Base-by-base conservation (phyloP, 2,329 filamentous ascomycete genomes). In the Calycina herbarum region DNA sequence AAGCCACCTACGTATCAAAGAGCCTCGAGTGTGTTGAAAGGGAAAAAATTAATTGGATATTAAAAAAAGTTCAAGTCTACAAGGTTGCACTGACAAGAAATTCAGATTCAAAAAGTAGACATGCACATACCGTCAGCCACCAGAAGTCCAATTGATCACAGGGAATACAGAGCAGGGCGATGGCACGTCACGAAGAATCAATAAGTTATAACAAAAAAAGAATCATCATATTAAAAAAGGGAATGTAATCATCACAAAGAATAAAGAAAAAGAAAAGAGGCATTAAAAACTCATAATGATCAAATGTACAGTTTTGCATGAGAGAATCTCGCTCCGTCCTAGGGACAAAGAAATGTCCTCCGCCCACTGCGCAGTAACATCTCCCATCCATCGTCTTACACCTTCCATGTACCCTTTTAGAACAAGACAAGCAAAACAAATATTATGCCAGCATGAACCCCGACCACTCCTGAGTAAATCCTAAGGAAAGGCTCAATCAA, bases 261-360 rank as follows among this genome's bases (percentile, higher is more conserved):
- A 15, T n/a, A 2, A 33, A 63, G 10, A 29, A 57, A 24, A 60
- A 63, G 13, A 33, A 45, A 38, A 38, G 5, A 38, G 58, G 45
- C 64, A 66, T 66, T 66, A 64, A 66, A 66, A 64, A 33, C 45
- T 66, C 64, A 40, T 66, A 64, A 64, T 56, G 51, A 65, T 67
- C 66, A 73, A 71, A 33, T 73, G 70, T 72, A 73, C 70, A 72
- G 69, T 62, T 66, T 69, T 13, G 45, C 69, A 69, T 67, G 67
- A 38, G 35, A 38, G 66, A 71, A 70, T 73, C 67, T 70, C 61
- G 64, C 62, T 29, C 27, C 67, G 71, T 65, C 68, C 68, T 70
- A 67, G 65, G 65, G 61, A 66, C 65, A 33, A 8, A 20, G 2
- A 29, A 33, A 67, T 66, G 58, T 65, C 62, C 66, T 45, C 29